Evolutionary conservation across 768 basidiomycete genomes (phyloP).

Genomic region (Hygrocybe coccinea): DNA sequence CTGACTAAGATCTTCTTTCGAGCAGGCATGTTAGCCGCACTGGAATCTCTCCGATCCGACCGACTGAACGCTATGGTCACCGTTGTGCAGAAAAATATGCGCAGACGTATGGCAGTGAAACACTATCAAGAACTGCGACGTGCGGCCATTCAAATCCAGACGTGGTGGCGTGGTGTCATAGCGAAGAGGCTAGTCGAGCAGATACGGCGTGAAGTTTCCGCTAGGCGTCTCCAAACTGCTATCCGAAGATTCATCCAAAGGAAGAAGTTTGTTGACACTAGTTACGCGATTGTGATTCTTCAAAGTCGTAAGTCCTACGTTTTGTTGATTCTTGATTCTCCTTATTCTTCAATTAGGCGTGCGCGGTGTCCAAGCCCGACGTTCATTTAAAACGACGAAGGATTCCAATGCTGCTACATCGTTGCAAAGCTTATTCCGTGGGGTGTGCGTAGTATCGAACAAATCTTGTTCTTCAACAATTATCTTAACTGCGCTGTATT

Average conservation of each 20-base stretch:
- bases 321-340: not conserved
- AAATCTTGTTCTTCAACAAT: not conserved
- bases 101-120: constrained; percentile 77
- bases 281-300: constrained; percentile 59
- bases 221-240: constrained; percentile 68
- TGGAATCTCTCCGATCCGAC: constrained; percentile 86
- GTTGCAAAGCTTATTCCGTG: constrained; percentile 82
- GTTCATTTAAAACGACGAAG: constrained; percentile 51
- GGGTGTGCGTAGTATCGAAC: constrained; percentile 58
- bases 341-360: constrained; percentile 43
- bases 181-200: constrained; percentile 67
- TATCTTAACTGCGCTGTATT: not conserved
- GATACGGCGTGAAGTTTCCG: constrained; percentile 70
- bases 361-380: constrained; percentile 70
- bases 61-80: constrained; percentile 88
- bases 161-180: constrained; percentile 88
- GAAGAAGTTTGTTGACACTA: constrained; percentile 58
- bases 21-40: constrained; percentile 94
- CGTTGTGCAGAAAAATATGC: constrained; percentile 96
- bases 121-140: constrained; percentile 65
- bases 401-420: constrained; percentile 57
- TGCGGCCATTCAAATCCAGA: constrained; percentile 82
- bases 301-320: constrained; percentile 71
- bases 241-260: constrained; percentile 72
- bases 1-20: constrained; percentile 99